Conservation (phyloP, 306 rosid species). For the Lathyrus tuberosus region DNA sequence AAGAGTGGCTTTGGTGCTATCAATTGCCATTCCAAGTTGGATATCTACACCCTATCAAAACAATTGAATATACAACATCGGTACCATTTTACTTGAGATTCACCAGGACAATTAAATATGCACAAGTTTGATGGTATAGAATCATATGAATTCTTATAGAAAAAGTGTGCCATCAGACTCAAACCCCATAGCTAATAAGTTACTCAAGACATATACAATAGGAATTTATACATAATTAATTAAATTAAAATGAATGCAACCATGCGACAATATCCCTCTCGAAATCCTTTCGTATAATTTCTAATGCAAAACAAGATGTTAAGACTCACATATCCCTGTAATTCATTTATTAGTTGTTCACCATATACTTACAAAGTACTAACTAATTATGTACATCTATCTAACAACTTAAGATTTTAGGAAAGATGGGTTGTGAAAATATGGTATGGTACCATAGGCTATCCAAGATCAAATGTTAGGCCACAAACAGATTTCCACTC, state of each 20-base stretch:
- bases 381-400: too few species aligned
- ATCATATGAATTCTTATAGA: slow-evolving; percentile 24
- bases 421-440: too few species aligned
- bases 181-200: neutral
- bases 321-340: too few species aligned
- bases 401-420: too few species aligned
- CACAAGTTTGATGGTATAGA: too few species aligned
- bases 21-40: slow-evolving; percentile 96
- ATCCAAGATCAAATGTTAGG: too few species aligned
- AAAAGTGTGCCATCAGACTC: neutral
- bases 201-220: neutral
- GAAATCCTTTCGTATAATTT: neutral
- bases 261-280: slow-evolving; percentile 11
- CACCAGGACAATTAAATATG: neutral
- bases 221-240: neutral
- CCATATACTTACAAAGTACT: too few species aligned
- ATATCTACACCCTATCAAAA: slow-evolving; percentile 81
- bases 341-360: too few species aligned
- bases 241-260: neutral
- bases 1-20: slow-evolving; percentile 95
- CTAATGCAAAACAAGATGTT: too few species aligned
- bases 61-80: slow-evolving; percentile 23
- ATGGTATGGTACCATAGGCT: too few species aligned
- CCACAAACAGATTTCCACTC: too few species aligned
- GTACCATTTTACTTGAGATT: slow-evolving; percentile 17